Evolutionary conservation across 2,329 filamentous ascomycete species (phyloP).

Genomic region (Sporothrix globosa): DNA sequence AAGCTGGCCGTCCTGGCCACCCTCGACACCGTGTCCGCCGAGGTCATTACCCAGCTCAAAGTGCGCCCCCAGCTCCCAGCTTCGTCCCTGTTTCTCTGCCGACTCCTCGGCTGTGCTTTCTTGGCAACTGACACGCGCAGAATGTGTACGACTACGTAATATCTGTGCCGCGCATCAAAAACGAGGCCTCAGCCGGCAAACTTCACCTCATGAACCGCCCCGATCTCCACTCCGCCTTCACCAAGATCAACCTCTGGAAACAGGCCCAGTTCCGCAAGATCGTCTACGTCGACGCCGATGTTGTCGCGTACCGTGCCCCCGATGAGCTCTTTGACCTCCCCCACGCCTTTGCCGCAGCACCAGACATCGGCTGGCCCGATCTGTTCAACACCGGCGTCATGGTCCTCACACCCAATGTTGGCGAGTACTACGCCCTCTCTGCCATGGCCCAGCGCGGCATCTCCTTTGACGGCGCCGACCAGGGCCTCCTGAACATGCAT

Average conservation of each 20-base stretch:
- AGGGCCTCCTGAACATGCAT: constrained; percentile 93
- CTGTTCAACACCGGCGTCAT: constrained; percentile 98
- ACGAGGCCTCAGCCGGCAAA: constrained; percentile 71
- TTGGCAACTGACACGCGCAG: constrained; percentile 48
- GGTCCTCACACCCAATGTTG: constrained; percentile 83
- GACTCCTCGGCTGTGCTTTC: neutral
- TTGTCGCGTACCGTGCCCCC: constrained; percentile 85
- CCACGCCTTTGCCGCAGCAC: constrained; percentile 69
- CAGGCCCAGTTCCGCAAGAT: constrained; percentile 88
- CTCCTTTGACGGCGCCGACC: constrained; percentile 96
- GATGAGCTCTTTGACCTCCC: constrained; percentile 83
- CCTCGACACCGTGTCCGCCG: constrained; percentile 72
- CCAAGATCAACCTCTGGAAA: constrained; percentile 94
- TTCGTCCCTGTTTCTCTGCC: neutral
- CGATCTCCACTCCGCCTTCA: constrained; percentile 90
- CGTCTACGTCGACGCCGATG: constrained; percentile 92
- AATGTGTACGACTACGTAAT: constrained; percentile 86
- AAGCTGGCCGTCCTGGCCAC: constrained; percentile 86
- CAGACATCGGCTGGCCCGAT: constrained; percentile 97
- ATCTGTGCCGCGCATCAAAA: constrained; percentile 78
- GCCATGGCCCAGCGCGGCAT: constrained; percentile 84
- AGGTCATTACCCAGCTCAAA: constrained; percentile 77
- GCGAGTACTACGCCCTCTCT: constrained; percentile 81
- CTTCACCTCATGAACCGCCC: constrained; percentile 88
- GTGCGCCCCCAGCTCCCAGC: constrained; percentile 50